Conservation (phyloP, 768 basidiomycete genomes). For the Leccinum incarnatum region DNA sequence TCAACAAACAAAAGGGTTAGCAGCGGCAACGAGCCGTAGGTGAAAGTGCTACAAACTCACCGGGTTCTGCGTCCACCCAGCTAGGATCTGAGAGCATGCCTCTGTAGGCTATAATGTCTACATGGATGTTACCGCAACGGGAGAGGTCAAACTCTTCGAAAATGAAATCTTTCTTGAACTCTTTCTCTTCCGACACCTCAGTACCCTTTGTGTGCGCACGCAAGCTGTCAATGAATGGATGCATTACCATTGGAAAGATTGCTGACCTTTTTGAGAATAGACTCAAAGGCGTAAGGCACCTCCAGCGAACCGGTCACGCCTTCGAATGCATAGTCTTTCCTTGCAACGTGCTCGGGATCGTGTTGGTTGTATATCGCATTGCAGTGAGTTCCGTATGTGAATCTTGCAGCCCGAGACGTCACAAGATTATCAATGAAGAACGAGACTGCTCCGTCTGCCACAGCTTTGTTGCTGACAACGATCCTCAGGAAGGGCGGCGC, state of each 20-base stretch:
- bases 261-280: conserved; percentile 10
- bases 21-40: neutral
- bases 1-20: neutral
- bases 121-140: conserved; percentile 11
- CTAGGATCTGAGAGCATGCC: conserved; percentile 1
- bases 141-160: conserved; percentile 17
- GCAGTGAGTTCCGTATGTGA: conserved; percentile 15
- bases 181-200: conserved; percentile 13
- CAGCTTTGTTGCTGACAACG: conserved; percentile 10
- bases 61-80: conserved; percentile 9
- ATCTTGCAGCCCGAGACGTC: conserved; percentile 9
- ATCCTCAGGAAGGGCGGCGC: neutral
- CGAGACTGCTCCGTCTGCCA: conserved; percentile 16
- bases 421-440: conserved; percentile 12
- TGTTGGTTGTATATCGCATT: conserved; percentile 11
- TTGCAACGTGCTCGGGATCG: conserved; percentile 7
- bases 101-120: conserved; percentile 17
- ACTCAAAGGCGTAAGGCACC: conserved; percentile 9
- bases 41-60: neutral
- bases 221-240: neutral
- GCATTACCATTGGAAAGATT: neutral
- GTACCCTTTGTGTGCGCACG: conserved; percentile 1
- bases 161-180: conserved; percentile 14
- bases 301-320: conserved; percentile 9
- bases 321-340: conserved; percentile 7